These are phyloP conservation scores for Tuber microsphaerosporum DNA, from an alignment of 495 filamentous ascomycete genomes.

Conservation along the genomic window DNA sequence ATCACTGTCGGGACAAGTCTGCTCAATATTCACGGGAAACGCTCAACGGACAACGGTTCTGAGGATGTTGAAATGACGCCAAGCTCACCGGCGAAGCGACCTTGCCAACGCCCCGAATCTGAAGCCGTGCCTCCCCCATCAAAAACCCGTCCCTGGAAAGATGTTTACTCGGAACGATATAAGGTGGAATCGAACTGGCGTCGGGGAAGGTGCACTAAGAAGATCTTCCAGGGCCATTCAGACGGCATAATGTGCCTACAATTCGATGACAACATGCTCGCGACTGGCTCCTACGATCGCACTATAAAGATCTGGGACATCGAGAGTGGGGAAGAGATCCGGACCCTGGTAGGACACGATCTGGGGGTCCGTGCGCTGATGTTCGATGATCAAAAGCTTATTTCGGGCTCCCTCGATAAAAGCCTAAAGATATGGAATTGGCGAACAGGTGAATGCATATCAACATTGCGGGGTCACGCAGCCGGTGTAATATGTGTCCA, in stretches of 20 bases:
- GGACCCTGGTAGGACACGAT: conserved; percentile 73
- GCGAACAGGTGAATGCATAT: conserved; percentile 81
- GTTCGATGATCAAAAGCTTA: conserved; percentile 85
- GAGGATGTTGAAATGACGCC: conserved; percentile 21
- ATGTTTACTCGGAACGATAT: conserved; percentile 80
- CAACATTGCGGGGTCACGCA: conserved; percentile 67
- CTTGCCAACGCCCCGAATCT: conserved; percentile 39
- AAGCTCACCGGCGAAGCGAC: conserved; percentile 27
- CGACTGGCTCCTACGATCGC: conserved; percentile 87
- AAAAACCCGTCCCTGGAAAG: conserved; percentile 70
- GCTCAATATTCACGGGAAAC: conserved; percentile 43
- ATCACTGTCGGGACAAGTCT: conserved; percentile 34
- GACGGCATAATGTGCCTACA: conserved; percentile 96
- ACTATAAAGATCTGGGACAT: conserved; percentile 96
- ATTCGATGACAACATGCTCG: conserved; percentile 86
- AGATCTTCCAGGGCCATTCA: conserved; percentile 75
- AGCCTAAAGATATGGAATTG: conserved; percentile 94
- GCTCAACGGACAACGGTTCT: conserved; percentile 25
- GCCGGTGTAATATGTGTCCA: conserved; percentile 78
- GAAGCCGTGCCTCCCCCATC: conserved; percentile 41
- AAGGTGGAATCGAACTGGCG: conserved; percentile 95
- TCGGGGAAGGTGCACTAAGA: conserved; percentile 75
- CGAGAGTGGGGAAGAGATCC: conserved; percentile 73
- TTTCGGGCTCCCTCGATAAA: conserved; percentile 72
- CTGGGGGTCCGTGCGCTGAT: conserved; percentile 79